phyloP scores from a whole-genome alignment of 1,284 basidiomycete species.

The Microbotryomycetes sp. region DNA sequence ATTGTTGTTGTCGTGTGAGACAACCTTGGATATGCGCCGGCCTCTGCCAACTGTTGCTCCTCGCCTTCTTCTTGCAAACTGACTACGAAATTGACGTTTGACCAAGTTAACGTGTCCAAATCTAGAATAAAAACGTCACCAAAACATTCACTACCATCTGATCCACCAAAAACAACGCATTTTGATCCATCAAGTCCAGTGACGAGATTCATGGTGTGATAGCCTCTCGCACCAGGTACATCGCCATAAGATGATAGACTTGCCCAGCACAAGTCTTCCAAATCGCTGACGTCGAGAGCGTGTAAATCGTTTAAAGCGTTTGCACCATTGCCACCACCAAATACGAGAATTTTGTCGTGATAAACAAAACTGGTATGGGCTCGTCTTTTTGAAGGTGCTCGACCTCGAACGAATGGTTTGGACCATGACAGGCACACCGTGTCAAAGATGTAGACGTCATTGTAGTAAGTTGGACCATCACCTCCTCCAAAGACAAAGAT shows the following conservation, averaged over 20 bases:
- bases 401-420: constrained; percentile 22
- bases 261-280: constrained; percentile 20
- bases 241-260: constrained; percentile 23
- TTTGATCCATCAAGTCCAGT: constrained; percentile 5
- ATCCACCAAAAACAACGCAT: constrained; percentile 25
- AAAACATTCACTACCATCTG: constrained; percentile 29
- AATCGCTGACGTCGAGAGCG: constrained; percentile 26
- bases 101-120: constrained; percentile 28
- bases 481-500: constrained; percentile 34
- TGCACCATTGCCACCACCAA: constrained; percentile 36
- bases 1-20: constrained; percentile 33
- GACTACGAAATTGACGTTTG: constrained; percentile 27
- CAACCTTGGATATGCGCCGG: constrained; percentile 20
- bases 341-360: constrained; percentile 27
- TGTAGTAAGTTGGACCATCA: constrained; percentile 35
- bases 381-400: constrained; percentile 27
- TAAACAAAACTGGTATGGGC: constrained; percentile 34
- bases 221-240: constrained; percentile 27
- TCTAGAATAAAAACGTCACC: constrained; percentile 25
- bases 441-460: constrained; percentile 32
- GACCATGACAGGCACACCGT: constrained; percentile 29
- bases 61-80: neutral
- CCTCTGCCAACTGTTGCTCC: neutral
- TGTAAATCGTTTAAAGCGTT: constrained; percentile 33
- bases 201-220: constrained; percentile 32